These are phyloP conservation scores for Tricholoma sp. DNA, from an alignment of 768 basidiomycete genomes.

Conservation along the genomic window DNA sequence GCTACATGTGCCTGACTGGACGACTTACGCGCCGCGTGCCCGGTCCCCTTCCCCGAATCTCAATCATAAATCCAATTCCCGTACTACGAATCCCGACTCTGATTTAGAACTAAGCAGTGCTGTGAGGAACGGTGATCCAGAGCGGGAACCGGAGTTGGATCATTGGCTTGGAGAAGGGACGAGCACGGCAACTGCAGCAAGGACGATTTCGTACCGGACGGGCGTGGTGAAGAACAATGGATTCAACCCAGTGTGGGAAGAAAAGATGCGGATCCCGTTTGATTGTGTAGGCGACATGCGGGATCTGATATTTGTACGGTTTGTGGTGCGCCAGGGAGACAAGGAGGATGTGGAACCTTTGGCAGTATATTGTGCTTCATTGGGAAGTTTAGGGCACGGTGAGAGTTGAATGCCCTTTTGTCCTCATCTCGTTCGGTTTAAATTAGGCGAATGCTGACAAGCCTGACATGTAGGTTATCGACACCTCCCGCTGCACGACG, in stretches of 20 bases:
- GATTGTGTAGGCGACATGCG: constrained; percentile 73
- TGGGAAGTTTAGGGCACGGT: constrained; percentile 78
- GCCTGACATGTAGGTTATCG: constrained; percentile 64
- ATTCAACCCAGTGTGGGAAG: constrained; percentile 91
- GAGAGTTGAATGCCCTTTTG: constrained; percentile 10
- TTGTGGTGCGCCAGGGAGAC: constrained; percentile 69
- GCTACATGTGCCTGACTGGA: constrained; percentile 76
- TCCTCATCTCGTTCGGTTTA: not conserved
- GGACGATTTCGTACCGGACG: constrained; percentile 54
- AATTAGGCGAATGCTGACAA: constrained; percentile 1
- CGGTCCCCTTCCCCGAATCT: not conserved
- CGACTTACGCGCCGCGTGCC: constrained; percentile 4
- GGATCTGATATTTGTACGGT: constrained; percentile 82
- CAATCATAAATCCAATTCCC: constrained; percentile 1
- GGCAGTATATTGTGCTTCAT: constrained; percentile 69
- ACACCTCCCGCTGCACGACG: constrained; percentile 90
- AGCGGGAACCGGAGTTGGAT: not conserved
- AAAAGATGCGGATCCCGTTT: constrained; percentile 65
- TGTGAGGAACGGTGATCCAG: not conserved
- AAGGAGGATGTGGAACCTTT: constrained; percentile 59
- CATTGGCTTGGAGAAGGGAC: not conserved
- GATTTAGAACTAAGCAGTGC: not conserved
- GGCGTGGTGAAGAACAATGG: constrained; percentile 81
- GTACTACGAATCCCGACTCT: constrained; percentile 4
- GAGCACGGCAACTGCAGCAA: constrained; percentile 26